Base-by-base conservation (phyloP, 148 eudicot species). In the Rheum nobile region DNA sequence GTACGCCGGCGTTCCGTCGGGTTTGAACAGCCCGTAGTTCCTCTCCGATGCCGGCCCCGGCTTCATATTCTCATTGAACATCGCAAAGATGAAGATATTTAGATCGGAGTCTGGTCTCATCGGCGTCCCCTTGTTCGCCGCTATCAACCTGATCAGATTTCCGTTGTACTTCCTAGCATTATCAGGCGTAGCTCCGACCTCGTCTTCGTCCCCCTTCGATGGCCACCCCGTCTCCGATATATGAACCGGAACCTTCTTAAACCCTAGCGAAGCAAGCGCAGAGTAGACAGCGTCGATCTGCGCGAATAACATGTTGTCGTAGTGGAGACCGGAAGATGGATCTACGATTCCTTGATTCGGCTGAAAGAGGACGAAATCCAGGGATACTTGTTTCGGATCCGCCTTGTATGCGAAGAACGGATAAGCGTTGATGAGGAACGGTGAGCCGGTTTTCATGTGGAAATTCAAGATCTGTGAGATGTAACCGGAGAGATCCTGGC, bases 1-100 rank as follows among this genome's bases (percentile, higher is more conserved):
- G 77, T 94, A 94, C 24, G 86, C 91, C 21, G 89, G 85, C 8
- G 95, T 73, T 17, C 72, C 77, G 21, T 75, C 61, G 13, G 77
- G 77, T 21, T 75, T 57, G 28, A 57, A 75, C 42, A 75, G 37
- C 0, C 77, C 77, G 22, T 75, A 75, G 21, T 75, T 75, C 46
- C 77, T 65, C 72, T 75, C 61, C 43, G 77, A 75, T 3, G 77
- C n/a, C 19, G 77, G 77, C n/a, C 77, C 77, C 0, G 61, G 72
- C 72, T 75, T 75, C 77, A 75, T 32, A 34, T 75, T 68, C 77
- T 75, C 77, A 22, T 75, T 75, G 28, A 75, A 75, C 59, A 75
- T 32, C 3, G 77, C 77, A n/a, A 75, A 75, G 2, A 75, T 50
- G 48, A 42, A 67, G 12, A 75, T 59, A 34, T 41, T 75, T 2